A percentile compares a stretch with the other conserved stretches of the same genome.
phyloP scores from a whole-genome alignment of 345 rosid species.

The Brassica juncea region DNA sequence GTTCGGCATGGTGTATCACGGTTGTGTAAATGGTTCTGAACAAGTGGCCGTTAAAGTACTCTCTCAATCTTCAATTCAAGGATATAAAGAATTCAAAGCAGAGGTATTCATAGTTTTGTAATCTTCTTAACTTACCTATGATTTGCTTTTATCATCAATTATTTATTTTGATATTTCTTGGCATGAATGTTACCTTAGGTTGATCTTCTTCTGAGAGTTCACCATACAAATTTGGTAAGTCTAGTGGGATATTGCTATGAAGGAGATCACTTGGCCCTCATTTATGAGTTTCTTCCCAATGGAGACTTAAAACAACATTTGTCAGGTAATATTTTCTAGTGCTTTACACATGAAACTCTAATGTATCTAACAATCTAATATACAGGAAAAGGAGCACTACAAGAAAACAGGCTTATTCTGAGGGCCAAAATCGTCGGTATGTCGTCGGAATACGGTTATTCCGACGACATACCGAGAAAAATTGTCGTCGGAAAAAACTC shows the following conservation, averaged over 20 bases:
- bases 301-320: neutral
- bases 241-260: neutral
- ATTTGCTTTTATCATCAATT: neutral
- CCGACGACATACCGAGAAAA: too few species aligned
- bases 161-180: neutral
- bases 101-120: neutral
- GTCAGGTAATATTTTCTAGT: neutral
- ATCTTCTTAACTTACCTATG: neutral
- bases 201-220: neutral
- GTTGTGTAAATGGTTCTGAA: neutral
- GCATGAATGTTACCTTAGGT: neutral
- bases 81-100: neutral
- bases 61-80: neutral
- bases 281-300: neutral
- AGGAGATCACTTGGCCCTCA: neutral
- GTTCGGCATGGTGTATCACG: slow-evolving; percentile 36
- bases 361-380: too few species aligned
- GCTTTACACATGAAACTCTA: neutral
- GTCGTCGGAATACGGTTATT: too few species aligned
- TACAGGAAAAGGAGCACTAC: too few species aligned
- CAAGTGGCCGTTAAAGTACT: neutral
- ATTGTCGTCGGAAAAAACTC: too few species aligned
- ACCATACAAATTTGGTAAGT: neutral
- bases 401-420: too few species aligned
- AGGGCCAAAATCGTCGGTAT: too few species aligned